phyloP scores from a whole-genome alignment of 441 rosid species.

The Flueggea neowawraea region DNA sequence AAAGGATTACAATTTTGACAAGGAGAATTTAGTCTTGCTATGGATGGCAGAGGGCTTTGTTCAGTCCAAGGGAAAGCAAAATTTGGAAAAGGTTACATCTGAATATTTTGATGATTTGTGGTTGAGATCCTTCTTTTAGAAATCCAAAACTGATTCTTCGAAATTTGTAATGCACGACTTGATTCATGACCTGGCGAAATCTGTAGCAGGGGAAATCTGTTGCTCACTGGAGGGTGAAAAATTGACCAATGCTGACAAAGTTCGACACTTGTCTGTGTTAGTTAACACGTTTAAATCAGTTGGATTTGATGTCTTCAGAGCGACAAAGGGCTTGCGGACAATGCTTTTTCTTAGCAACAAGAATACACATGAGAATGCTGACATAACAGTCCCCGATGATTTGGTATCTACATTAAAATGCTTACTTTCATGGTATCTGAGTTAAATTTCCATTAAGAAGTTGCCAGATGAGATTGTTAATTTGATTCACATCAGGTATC shows the following conservation, averaged over 20 bases:
- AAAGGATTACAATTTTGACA: conserved; percentile 17
- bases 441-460: conserved; percentile 7
- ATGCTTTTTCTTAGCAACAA: conserved; percentile 15
- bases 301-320: conserved; percentile 6
- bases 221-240: conserved; percentile 14
- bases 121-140: conserved; percentile 31
- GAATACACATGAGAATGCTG: background rate
- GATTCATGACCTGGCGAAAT: conserved; percentile 28
- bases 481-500: conserved; percentile 27
- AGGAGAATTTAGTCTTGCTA: conserved; percentile 20
- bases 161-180: conserved; percentile 31
- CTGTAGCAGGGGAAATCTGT: conserved; percentile 17
- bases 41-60: conserved; percentile 44
- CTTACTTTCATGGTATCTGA: conserved; percentile 6
- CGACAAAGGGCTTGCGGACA: conserved; percentile 11
- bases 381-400: conserved; percentile 11
- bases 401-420: conserved; percentile 12
- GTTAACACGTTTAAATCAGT: background rate
- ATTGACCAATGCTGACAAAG: conserved; percentile 1
- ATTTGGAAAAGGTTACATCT: conserved; percentile 21
- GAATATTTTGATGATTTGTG: conserved; percentile 26
- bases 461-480: conserved; percentile 21
- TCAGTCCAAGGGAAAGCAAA: conserved; percentile 9
- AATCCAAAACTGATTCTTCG: conserved; percentile 3
- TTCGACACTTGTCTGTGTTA: conserved; percentile 4